These are phyloP conservation scores for Fusarium fujikuroi DNA, from an alignment of 2,329 filamentous ascomycete genomes.

Conservation along the genomic window DNA sequence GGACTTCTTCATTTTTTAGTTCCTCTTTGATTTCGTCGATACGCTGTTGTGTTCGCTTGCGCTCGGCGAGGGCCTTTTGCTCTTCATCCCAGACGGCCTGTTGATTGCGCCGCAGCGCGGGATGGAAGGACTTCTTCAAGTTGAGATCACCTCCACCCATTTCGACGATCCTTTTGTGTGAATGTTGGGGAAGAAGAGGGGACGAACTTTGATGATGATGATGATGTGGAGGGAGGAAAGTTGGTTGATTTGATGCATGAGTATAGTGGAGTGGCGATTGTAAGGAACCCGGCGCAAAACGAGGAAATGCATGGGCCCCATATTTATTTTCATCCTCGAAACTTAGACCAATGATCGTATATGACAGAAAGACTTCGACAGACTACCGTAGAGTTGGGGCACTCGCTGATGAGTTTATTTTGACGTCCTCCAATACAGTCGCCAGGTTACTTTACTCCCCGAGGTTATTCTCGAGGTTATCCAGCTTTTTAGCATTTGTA, in stretches of 20 bases:
- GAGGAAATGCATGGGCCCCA: not conserved
- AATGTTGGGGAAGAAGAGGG: not conserved
- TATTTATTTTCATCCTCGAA: not conserved
- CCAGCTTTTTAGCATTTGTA: not conserved
- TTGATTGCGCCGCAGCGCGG: constrained; percentile 89
- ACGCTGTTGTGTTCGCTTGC: constrained; percentile 91
- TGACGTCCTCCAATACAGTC: not conserved
- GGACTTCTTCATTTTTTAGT: constrained; percentile 89
- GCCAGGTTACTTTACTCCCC: not conserved
- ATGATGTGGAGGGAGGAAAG: not conserved
- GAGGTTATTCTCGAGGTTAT: not conserved
- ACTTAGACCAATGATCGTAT: not conserved
- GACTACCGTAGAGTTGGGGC: not conserved
- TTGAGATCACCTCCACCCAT: constrained; percentile 98
- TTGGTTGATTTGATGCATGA: not conserved
- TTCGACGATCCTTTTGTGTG: constrained; percentile 49
- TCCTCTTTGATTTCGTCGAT: constrained; percentile 95
- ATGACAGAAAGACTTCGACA: not conserved
- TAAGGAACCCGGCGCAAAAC: constrained; percentile 3
- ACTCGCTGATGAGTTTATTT: not conserved
- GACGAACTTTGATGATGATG: not conserved
- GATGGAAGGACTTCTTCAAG: constrained; percentile 95
- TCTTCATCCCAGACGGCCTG: constrained; percentile 91
- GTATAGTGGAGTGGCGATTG: constrained; percentile 37
- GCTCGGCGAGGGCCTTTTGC: constrained; percentile 90